Evolutionary conservation across 129 eudicot genomes (phyloP).

Genomic region (Solidago caesia): DNA sequence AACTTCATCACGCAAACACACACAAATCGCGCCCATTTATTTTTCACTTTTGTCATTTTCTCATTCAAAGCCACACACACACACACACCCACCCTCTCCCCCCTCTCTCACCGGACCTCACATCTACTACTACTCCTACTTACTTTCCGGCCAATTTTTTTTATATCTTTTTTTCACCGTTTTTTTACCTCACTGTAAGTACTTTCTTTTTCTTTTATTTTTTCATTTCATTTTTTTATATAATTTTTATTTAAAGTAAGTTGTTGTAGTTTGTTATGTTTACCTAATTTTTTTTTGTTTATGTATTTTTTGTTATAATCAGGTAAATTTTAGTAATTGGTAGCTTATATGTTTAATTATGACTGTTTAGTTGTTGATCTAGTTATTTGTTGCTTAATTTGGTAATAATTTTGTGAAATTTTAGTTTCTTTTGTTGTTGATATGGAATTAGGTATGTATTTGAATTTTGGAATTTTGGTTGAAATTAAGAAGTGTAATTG

Average conservation of each 20-base stretch:
- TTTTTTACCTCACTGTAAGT: neutral
- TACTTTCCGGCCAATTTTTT: conserved; percentile 28
- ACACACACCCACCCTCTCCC: neutral
- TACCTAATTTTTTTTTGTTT: conserved; percentile 24
- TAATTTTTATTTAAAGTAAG: conserved; percentile 1
- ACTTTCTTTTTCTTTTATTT: too few relatives aligned
- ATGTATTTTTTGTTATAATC: conserved; percentile 3
- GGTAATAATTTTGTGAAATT: neutral
- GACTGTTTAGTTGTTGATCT: neutral
- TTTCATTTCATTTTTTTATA: too few relatives aligned
- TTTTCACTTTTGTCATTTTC: conserved; percentile 36
- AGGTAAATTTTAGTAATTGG: neutral
- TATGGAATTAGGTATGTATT: conserved; percentile 11
- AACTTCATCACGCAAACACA: conserved; percentile 41
- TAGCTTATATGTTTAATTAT: neutral
- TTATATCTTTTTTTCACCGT: neutral
- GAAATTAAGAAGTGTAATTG: neutral
- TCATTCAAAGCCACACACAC: conserved; percentile 29
- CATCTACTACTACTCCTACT: neutral
- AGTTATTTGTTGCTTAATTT: neutral
- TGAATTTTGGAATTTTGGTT: neutral
- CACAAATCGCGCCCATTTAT: conserved; percentile 42
- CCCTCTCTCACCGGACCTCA: conserved; percentile 22
- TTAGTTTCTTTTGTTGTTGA: neutral
- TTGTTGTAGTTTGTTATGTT: conserved; percentile 29